Evolutionary conservation across 225 moss, liverwort and hornwort genomes (phyloP).

Genomic region (Bryum argenteum): DNA sequence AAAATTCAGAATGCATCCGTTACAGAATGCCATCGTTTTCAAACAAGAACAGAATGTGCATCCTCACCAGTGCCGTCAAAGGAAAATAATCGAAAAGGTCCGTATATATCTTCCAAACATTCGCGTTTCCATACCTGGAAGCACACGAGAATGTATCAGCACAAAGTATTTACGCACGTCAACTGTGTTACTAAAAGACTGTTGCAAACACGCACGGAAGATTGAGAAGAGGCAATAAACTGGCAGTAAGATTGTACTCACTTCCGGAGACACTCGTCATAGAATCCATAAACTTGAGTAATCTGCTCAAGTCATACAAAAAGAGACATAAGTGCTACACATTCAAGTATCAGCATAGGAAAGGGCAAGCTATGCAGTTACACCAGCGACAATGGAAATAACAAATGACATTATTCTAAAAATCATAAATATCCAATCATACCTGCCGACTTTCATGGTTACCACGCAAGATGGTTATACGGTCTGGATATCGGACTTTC

Average conservation of each 20-base stretch:
- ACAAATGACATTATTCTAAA: neutral
- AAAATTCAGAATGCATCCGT: too few species aligned
- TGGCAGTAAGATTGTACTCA: conserved; percentile 7
- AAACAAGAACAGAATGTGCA: neutral
- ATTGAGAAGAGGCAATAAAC: neutral
- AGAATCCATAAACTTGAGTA: conserved; percentile 86
- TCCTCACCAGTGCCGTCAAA: conserved; percentile 63
- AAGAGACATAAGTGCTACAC: too few species aligned
- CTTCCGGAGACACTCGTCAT: conserved; percentile 85
- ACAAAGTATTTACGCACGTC: neutral
- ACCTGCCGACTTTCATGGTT: conserved; percentile 79
- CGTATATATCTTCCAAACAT: conserved; percentile 87
- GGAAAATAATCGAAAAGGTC: conserved; percentile 87
- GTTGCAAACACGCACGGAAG: too few species aligned
- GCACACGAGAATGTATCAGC: neutral
- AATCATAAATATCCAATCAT: neutral
- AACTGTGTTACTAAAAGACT: too few species aligned
- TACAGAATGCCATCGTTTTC: too few species aligned
- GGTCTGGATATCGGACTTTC: conserved; percentile 80
- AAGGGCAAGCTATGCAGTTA: too few species aligned
- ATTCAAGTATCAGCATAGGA: too few species aligned
- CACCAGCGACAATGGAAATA: too few species aligned
- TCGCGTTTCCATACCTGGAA: conserved; percentile 70
- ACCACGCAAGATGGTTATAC: conserved; percentile 82
- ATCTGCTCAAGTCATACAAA: conserved; percentile 45